A percentile compares a stretch with the other conserved stretches of the same genome.
These are phyloP conservation scores for Phytopythium litorale DNA, from an alignment of 352 stramenopile species.

Conservation along the genomic window DNA sequence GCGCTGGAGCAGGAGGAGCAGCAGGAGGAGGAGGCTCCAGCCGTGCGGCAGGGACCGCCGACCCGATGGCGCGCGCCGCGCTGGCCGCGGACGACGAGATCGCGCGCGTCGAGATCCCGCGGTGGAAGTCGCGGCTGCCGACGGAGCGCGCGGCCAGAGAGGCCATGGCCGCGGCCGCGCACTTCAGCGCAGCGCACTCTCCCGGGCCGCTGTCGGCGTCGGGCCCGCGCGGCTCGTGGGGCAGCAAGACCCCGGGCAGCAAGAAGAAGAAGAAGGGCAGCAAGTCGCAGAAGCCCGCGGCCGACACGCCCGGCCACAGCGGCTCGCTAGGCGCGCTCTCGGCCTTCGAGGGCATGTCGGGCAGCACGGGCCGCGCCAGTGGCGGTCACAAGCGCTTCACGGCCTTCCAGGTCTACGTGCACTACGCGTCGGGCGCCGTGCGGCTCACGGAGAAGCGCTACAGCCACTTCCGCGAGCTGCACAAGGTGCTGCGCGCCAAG, in stretches of 20 bases:
- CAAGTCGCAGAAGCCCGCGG: neutral
- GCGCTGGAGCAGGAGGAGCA: neutral
- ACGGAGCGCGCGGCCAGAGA: conserved; percentile 40
- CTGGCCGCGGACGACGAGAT: conserved; percentile 48
- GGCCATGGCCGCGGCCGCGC: neutral
- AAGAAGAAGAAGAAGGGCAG: conserved; percentile 9
- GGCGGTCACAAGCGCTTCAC: conserved; percentile 68
- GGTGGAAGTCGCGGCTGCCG: conserved; percentile 53
- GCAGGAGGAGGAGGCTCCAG: neutral
- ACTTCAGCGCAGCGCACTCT: conserved; percentile 20
- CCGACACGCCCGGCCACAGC: conserved; percentile 17
- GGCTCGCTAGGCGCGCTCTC: conserved; percentile 31
- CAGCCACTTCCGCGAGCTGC: conserved; percentile 79
- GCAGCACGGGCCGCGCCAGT: conserved; percentile 8
- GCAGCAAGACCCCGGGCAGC: neutral
- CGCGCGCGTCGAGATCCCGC: conserved; percentile 68
- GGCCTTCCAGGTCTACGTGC: conserved; percentile 73
- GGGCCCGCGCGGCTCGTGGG: conserved; percentile 9
- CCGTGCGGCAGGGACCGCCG: conserved; percentile 9
- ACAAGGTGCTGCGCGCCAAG: conserved; percentile 75
- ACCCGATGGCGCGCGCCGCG: conserved; percentile 7
- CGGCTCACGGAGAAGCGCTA: conserved; percentile 75
- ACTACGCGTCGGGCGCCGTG: conserved; percentile 64
- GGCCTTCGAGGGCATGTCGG: conserved; percentile 9
- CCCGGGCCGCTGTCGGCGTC: conserved; percentile 21